Evolutionary conservation across 2,329 filamentous ascomycete species (phyloP).

Genomic region (Fusarium agapanthi): DNA sequence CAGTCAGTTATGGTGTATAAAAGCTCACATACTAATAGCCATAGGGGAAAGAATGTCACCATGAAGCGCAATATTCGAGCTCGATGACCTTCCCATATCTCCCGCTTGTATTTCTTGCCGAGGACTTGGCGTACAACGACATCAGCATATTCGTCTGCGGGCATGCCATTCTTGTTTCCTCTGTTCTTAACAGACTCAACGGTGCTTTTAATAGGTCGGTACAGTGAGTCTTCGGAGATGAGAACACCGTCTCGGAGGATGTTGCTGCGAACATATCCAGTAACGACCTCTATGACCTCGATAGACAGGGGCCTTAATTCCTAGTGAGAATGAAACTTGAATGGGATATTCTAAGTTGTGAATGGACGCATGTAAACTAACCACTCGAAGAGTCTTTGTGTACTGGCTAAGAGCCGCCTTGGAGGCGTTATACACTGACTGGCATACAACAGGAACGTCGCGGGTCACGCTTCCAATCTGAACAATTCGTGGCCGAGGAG

Average conservation of each 20-base stretch:
- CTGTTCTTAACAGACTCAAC: neutral
- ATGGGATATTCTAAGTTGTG: too few relatives aligned
- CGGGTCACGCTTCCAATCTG: neutral
- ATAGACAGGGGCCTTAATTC: neutral
- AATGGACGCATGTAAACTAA: neutral
- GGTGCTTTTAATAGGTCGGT: neutral
- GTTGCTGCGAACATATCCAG: neutral
- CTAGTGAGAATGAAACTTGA: neutral
- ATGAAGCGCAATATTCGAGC: neutral
- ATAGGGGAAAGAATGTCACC: neutral
- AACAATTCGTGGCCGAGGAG: neutral
- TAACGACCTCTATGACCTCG: neutral
- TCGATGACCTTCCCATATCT: neutral
- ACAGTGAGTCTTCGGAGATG: neutral
- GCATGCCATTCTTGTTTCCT: neutral
- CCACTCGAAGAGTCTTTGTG: neutral
- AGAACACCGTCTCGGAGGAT: neutral
- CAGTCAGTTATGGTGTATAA: accelerated
- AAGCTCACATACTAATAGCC: neutral
- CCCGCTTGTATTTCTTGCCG: neutral
- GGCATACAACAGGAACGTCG: neutral
- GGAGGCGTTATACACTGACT: neutral
- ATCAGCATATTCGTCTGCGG: neutral
- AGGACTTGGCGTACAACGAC: neutral
- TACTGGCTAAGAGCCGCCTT: neutral